These are phyloP conservation scores for Starmera quercuum DNA, from an alignment of 805 yeast species.

Conservation along the genomic window DNA sequence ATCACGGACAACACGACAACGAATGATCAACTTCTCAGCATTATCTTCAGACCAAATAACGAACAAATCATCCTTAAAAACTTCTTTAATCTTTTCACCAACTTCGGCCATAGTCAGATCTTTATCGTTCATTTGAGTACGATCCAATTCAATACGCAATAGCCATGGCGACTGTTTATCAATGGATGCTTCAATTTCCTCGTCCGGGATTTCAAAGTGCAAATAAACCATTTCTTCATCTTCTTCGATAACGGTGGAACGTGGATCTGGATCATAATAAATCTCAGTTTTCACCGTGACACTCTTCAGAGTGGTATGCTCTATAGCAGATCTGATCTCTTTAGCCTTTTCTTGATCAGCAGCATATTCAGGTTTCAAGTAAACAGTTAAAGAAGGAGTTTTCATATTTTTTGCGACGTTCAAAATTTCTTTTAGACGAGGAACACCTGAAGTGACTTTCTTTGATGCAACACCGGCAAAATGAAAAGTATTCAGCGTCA, in stretches of 20 bases:
- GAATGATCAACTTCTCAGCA: conserved; percentile 90
- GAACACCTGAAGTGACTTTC: conserved; percentile 95
- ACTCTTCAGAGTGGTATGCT: conserved; percentile 89
- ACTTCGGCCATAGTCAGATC: conserved; percentile 98
- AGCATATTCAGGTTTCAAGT: conserved; percentile 71
- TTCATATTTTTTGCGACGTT: conserved; percentile 97
- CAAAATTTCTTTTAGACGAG: conserved; percentile 95
- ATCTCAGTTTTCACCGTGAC: conserved; percentile 97
- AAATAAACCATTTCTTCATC: conserved; percentile 97
- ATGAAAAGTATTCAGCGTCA: conserved; percentile 96
- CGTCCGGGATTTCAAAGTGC: conserved; percentile 96
- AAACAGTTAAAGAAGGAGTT: conserved; percentile 99
- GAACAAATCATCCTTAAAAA: conserved; percentile 90
- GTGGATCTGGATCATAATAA: conserved; percentile 96
- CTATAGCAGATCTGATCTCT: conserved; percentile 92
- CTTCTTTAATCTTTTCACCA: conserved; percentile 88
- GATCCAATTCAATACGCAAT: conserved; percentile 90
- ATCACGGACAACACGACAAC: conserved; percentile 97
- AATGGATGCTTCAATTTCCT: conserved; percentile 87
- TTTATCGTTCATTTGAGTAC: conserved; percentile 98
- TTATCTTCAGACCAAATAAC: conserved; percentile 99
- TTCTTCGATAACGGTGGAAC: conserved; percentile 91
- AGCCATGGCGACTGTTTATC: conserved; percentile 98
- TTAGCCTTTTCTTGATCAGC: conserved; percentile 91
- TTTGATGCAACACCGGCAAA: conserved; percentile 96